Evolutionary conservation across 768 basidiomycete genomes (phyloP).

Genomic region (Gautieria morchelliformis): DNA sequence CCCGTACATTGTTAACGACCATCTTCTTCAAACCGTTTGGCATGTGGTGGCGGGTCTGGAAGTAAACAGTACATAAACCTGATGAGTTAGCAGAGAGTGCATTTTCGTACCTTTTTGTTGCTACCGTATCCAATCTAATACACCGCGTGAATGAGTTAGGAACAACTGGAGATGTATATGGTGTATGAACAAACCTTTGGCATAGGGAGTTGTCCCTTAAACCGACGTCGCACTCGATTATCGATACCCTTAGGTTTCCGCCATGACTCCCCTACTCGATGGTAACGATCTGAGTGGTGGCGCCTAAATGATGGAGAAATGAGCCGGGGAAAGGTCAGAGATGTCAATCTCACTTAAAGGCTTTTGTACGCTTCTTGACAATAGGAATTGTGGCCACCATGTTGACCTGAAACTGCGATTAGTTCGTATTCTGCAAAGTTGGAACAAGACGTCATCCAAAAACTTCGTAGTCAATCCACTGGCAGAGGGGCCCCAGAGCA

Average conservation of each 20-base stretch:
- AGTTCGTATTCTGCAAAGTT: background rate
- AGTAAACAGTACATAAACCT: background rate
- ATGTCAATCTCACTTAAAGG: conserved; percentile 65
- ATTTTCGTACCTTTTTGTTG: conserved; percentile 59
- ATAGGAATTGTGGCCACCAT: conserved; percentile 54
- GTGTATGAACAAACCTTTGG: conserved; percentile 60
- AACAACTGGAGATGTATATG: background rate
- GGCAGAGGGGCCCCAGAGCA: background rate
- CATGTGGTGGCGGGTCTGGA: conserved; percentile 84
- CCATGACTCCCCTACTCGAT: conserved; percentile 97
- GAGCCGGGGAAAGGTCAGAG: conserved; percentile 19
- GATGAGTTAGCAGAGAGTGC: background rate
- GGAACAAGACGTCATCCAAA: conserved; percentile 5
- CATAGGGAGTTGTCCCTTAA: conserved; percentile 95
- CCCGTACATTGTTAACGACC: conserved; percentile 86
- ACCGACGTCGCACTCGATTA: conserved; percentile 91
- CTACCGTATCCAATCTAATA: conserved; percentile 77
- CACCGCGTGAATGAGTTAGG: background rate
- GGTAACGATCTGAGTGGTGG: conserved; percentile 98
- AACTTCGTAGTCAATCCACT: background rate
- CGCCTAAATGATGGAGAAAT: conserved; percentile 43
- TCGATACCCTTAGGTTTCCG: conserved; percentile 99
- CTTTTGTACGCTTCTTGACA: conserved; percentile 95
- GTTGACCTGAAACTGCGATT: conserved; percentile 11
- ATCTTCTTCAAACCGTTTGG: conserved; percentile 96